Conservation (phyloP, 257 asterid genomes). For the Fraxinus quadrangulata region DNA sequence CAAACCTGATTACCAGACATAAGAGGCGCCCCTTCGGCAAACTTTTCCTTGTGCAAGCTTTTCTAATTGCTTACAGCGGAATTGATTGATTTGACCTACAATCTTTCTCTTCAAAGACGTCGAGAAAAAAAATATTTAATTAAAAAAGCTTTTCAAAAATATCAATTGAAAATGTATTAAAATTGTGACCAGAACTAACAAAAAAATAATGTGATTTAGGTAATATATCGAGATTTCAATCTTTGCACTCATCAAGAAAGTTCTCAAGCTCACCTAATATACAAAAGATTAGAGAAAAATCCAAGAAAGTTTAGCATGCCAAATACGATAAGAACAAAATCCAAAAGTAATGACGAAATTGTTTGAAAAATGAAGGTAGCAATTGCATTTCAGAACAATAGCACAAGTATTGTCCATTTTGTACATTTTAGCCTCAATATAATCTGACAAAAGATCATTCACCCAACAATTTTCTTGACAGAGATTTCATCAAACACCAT, state of each 20-base stretch:
- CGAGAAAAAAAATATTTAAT: too few species aligned
- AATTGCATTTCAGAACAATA: background rate
- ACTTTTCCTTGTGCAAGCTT: too few species aligned
- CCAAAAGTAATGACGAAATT: background rate
- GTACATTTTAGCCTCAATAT: background rate
- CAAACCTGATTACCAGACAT: too few species aligned
- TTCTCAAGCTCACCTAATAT: too few species aligned
- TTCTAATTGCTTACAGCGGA: too few species aligned
- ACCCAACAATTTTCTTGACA: constrained; percentile 30
- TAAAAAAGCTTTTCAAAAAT: too few species aligned
- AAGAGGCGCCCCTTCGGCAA: too few species aligned
- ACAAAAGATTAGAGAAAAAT: background rate
- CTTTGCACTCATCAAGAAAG: background rate
- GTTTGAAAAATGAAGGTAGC: background rate
- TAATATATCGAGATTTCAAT: background rate
- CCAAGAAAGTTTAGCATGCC: background rate
- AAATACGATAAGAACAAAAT: background rate
- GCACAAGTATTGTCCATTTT: background rate
- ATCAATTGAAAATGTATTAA: too few species aligned
- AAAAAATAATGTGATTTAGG: background rate
- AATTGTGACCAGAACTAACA: background rate
- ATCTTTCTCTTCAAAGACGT: too few species aligned
- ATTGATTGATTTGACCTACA: too few species aligned
- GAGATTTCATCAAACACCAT: constrained; percentile 45
- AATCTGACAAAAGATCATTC: background rate